Evolutionary conservation across 371 early-diverging fungal species (phyloP), one percentile per base, ranked within the genome.

Genomic region (Apophysomyces trapeziformis): DNA sequence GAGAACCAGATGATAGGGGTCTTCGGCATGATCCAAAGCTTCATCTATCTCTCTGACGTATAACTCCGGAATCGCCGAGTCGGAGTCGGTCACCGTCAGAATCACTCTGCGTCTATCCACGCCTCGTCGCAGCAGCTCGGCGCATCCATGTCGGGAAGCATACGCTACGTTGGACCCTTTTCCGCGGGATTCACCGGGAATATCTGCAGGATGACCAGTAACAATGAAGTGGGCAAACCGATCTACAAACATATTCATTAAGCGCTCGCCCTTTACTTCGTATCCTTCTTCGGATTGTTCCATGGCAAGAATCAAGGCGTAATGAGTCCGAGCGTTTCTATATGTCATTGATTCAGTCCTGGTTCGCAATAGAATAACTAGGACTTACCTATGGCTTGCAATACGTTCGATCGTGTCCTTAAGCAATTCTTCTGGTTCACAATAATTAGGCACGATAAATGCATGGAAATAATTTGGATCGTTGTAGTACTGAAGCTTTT

Each of bases 131-230:
- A 73, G 38, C 68, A 80, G 67, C 43, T 73, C 72, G 16, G 64
- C 61, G 58, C 76, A 73, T 36, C 77, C 79, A 26, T 61, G 47
- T 14, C 78, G 74, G 18, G 88, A 86, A 75, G 92, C 92, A 79
- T 87, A 90, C 3, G 89, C 86, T 9, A 91, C 91, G 67, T 93
- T 93, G 47, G 84, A 78, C 50, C 87, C 87, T 68, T 93, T 93
- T 41, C 93, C 93, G 38, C 92, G 85, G 57, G 87, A 86, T 73
- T 93, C 92, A 46, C 90, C 91, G 9, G 87, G 87, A 16, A 86
- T 68, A 65, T 85, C 83, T 14, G 71, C 62, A 26, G 92, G 92
- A 74, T 93, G 93, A 8, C 89, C 82, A 32, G 92, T 90, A 59
- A 85, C 82, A 38, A 86, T 82, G 59, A 83, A 83, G n/a, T 77